Evolutionary conservation across 2,329 filamentous ascomycete genomes (phyloP).

Genomic region (Ophiocordyceps unilateralis): DNA sequence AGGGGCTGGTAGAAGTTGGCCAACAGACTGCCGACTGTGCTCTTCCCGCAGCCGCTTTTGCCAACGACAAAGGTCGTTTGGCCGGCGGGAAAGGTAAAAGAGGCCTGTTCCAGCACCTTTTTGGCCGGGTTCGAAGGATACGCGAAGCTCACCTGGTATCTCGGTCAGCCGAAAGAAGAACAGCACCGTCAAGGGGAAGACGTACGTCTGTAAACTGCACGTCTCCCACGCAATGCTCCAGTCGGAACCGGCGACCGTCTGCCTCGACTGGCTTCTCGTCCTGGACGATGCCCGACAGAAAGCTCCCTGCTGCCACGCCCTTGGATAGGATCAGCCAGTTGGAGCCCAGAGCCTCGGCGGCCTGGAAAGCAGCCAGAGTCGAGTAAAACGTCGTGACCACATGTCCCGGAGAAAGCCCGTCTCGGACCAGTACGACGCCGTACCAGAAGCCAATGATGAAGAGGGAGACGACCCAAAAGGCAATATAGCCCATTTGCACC

Average conservation of each 20-base stretch:
- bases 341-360: conserved; percentile 56
- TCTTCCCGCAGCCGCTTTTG: conserved; percentile 80
- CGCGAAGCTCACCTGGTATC: conserved; percentile 52
- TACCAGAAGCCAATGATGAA: conserved; percentile 90
- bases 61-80: conserved; percentile 70
- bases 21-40: conserved; percentile 67
- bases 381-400: conserved; percentile 78
- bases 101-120: conserved; percentile 40
- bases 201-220: conserved; percentile 53
- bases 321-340: conserved; percentile 65
- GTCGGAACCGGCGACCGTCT: not conserved
- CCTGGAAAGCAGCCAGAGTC: conserved; percentile 58
- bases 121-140: conserved; percentile 56
- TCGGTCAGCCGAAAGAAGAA: not conserved
- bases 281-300: conserved; percentile 31
- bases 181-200: conserved; percentile 1
- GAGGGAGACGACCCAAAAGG: conserved; percentile 57
- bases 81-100: conserved; percentile 54
- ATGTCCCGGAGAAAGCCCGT: conserved; percentile 42
- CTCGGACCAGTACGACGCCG: conserved; percentile 50
- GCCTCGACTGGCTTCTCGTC: not conserved
- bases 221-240: conserved; percentile 38
- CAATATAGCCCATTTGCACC: conserved; percentile 54
- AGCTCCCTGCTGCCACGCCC: conserved; percentile 55
- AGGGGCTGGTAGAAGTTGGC: conserved; percentile 57